Percentiles rank a stretch among this genome's conserved stretches.
These are phyloP conservation scores for Actinidia polygama DNA, from an alignment of 179 eudicot species.

Conservation along the genomic window DNA sequence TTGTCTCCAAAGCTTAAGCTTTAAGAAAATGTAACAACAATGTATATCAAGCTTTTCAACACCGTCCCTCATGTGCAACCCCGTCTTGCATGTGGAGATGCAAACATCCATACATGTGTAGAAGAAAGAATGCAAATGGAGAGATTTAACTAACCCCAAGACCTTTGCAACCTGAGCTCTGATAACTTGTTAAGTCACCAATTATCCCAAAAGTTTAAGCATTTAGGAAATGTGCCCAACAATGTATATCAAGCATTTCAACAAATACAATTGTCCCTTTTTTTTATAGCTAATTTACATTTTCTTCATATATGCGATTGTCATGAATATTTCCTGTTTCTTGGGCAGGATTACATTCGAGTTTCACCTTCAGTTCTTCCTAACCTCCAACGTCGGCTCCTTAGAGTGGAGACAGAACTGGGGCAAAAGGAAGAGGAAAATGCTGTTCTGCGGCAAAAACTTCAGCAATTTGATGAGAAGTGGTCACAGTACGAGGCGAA, in stretches of 20 bases:
- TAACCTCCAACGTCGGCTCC: constrained; percentile 44
- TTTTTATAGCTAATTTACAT: not conserved
- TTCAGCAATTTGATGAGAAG: constrained; percentile 51
- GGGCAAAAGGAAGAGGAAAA: constrained; percentile 74
- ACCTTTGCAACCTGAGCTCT: no score
- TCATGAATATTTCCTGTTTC: not conserved
- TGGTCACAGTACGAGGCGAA: constrained; percentile 67
- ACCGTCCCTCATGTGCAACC: no score
- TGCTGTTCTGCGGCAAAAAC: constrained; percentile 41
- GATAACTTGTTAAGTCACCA: no score
- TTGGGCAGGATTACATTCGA: constrained; percentile 27
- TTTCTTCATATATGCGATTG: not conserved
- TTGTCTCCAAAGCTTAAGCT: no score
- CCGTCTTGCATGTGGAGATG: no score
- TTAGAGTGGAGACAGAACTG: constrained; percentile 56
- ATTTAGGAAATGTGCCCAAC: no score
- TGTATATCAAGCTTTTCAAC: no score
- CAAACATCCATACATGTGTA: no score
- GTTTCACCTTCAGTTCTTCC: constrained; percentile 34
- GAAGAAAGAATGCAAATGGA: no score
- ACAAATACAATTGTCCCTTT: not conserved
- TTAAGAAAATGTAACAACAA: no score
- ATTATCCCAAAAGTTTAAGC: no score
- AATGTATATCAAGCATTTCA: not conserved
- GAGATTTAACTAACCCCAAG: no score